Evolutionary conservation across 257 asterid species (phyloP), one percentile per base, ranked within the genome.

Genomic region (Nicotiana obtusifolia): DNA sequence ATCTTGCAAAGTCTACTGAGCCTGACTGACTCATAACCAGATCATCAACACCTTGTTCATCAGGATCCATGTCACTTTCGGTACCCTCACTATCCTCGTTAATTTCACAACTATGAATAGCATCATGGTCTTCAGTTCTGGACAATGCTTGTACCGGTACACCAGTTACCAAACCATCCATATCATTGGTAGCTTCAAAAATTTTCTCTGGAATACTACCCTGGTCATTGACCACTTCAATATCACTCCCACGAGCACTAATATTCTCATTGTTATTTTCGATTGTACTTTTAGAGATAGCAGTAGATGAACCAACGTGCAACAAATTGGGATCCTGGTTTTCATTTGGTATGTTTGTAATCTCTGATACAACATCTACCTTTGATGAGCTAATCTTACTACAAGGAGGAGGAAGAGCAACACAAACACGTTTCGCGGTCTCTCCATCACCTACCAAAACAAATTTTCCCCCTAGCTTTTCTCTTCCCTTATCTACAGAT

Each of bases 11-110:
- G 82, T 91, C 97, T 57, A 89, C 60, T 28, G 97, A 91, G 8
- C 93, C 97, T 6, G 92, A 84, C 77, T 91, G 97, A 62, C 97
- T 94, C 88, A 84, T 22, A 65, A 86, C 86, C 24, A 88, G 84
- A 88, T 85, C 90, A 62, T 90, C 95, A 64, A 84, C 88, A 77
- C 88, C 86, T 24, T 83, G 88, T 86, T 86, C 90, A 83, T 90
- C 92, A 68, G 65, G 85, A 78, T 75, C 68, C 69, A 66, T 65
- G 35, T 87, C 89, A 49, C 82, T 80, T 33, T 83, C 87, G 59
- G 81, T 83, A 33, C 85, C 86, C 64, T 88, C 87, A 83, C 81
- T 85, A 73, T 77, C 92, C 85, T 86, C 90, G 67, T 82, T 87
- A 81, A 60, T 81, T n/a, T 86, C 90, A 84, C 81, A 68, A 67